Conservation (phyloP, 257 asterid genomes). For the Solanum bulbocastanum region DNA sequence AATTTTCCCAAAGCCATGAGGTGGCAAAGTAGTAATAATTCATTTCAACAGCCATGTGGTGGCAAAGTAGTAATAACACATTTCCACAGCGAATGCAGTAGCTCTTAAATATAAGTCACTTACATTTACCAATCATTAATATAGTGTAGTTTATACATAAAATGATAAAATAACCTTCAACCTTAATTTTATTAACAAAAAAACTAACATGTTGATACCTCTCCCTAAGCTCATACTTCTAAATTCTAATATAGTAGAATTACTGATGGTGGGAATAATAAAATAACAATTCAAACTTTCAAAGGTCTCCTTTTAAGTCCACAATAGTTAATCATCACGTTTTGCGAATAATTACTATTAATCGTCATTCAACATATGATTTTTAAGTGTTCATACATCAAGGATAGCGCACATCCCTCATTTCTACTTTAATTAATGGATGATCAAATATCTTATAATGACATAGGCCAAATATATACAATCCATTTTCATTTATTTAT, state of each 20-base stretch:
- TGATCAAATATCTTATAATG: neutral
- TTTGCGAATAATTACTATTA: neutral
- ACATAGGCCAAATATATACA: neutral
- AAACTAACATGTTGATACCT: too few species aligned
- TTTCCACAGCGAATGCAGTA: too few species aligned
- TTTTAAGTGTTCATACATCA: neutral
- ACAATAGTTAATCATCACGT: neutral
- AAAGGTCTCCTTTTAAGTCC: neutral
- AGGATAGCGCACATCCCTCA: neutral
- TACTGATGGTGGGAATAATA: neutral
- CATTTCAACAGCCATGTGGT: too few species aligned
- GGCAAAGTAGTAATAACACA: too few species aligned
- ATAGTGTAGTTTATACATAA: too few species aligned
- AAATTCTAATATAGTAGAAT: neutral
- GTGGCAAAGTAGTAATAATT: too few species aligned
- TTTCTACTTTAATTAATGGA: neutral
- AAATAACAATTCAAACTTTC: neutral
- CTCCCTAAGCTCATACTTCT: too few species aligned
- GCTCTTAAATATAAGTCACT: too few species aligned
- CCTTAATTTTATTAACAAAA: too few species aligned
- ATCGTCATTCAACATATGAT: neutral
- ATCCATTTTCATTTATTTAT: neutral
- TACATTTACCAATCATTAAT: too few species aligned
- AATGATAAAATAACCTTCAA: too few species aligned
- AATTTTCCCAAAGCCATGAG: too few species aligned